A percentile compares a stretch with the other conserved stretches of the same genome.
phyloP scores from a whole-genome alignment of 805 yeast genomes.

The Kregervanrija delftensis region DNA sequence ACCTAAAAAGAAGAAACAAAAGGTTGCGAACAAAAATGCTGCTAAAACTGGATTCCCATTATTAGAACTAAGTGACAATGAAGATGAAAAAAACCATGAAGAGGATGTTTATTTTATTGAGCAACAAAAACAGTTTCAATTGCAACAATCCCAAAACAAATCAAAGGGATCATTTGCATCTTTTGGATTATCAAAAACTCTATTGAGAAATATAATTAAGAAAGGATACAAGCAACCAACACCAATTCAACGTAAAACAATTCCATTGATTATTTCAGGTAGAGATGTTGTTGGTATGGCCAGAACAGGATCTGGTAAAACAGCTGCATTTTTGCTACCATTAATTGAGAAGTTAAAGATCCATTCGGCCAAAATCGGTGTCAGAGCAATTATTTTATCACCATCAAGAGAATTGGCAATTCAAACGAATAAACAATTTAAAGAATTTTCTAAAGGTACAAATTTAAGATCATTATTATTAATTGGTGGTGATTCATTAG shows the following conservation, averaged over 20 bases:
- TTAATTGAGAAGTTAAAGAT: conserved; percentile 76
- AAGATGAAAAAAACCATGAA: conserved; percentile 17
- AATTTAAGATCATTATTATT: conserved; percentile 74
- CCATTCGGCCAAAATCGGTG: conserved; percentile 84
- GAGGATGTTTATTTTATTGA: conserved; percentile 13
- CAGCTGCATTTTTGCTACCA: conserved; percentile 94
- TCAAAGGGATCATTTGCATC: conserved; percentile 76
- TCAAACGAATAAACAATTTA: conserved; percentile 84
- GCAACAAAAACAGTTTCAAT: conserved; percentile 21
- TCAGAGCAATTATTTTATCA: conserved; percentile 79
- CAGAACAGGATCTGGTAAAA: conserved; percentile 97
- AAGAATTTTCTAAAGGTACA: conserved; percentile 80
- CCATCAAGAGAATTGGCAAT: conserved; percentile 96
- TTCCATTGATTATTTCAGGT: conserved; percentile 79
- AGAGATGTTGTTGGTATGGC: conserved; percentile 99
- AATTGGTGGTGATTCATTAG: conserved; percentile 98
- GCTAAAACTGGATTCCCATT: conserved; percentile 26
- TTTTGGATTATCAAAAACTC: conserved; percentile 73
- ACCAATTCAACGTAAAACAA: conserved; percentile 94
- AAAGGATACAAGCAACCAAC: conserved; percentile 95
- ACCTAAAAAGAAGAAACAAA: conserved; percentile 11
- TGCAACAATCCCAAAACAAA: conserved; percentile 40
- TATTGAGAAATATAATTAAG: conserved; percentile 62
- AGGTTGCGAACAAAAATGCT: conserved; percentile 1
- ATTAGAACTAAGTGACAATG: conserved; percentile 40